Evolutionary conservation across 257 asterid genomes (phyloP), one percentile per base, ranked within the genome.

Genomic region (Gynochthodes officinalis): DNA sequence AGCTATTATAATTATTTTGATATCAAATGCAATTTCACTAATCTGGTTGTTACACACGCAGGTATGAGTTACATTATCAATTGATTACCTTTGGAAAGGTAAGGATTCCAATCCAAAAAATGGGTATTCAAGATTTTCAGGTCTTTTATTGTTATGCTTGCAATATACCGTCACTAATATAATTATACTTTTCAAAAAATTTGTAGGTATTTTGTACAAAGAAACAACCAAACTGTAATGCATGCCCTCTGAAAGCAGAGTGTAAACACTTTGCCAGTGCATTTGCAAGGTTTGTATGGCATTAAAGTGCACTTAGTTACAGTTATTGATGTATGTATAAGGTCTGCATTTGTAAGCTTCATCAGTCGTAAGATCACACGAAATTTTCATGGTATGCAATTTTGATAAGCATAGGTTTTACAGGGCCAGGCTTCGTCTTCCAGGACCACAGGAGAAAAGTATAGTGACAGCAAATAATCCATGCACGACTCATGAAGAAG

Each of bases 191-290:
- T 53, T 23, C 21, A 2, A 0, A 61, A 44, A 66, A 40, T 49
- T 40, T 58, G 12, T 52, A 91, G 93, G 73, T 82, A 11, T 82
- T 91, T 23, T 91, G 95, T 70, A 84, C 88, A 3, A 88, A 86
- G 84, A 67, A 0, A 15, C 16, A 13, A 0, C 96, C 95, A 1
- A 91, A 88, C 33, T 89, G 91, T 59, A 76, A 75, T 30, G 82
- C 83, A 7, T 91, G 97, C 57, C 96, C 96, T 18, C 55, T 84
- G 87, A 86, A 61, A 70, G 80, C 43, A 7, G 77, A 77, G 7
- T 91, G 95, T 80, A 75, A 57, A 39, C 88, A 91, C 71, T 89
- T 62, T 79, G 90, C 91, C 25, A 89, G 96, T 66, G 83, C 76
- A 60, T 58, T 21, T 74, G 89, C 87, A 67, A 86, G 93, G 96